Evolutionary conservation across 179 eudicot species (phyloP), one percentile per base, ranked within the genome.

Genomic region (Drosera spatulata): DNA sequence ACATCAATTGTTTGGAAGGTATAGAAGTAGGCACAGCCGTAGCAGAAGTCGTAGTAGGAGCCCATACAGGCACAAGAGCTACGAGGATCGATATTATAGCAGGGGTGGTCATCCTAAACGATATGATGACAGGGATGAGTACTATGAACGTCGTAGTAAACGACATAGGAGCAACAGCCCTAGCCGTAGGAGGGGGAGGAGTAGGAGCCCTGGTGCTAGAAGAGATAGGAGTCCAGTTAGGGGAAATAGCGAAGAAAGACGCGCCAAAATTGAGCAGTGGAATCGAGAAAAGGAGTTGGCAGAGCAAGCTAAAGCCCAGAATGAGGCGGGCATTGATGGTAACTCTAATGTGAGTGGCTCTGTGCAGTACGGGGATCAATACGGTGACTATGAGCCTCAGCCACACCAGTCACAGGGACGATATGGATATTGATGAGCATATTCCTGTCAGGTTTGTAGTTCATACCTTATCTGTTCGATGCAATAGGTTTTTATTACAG

Each of bases 241-340:
- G 69, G 96, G 86, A 73, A 82, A 78, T 66, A 93, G 99, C 62
- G 97, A 74, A 39, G 99, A 93, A 80, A 82, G 99, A 70, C 84
- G 99, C 76, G 99, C 99, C 12, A 89, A 72, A 74, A 93, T 93
- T 66, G 99, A 77, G 69, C 90, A 78, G 58, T 93, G 99, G 99
- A 93, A 89, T 64, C 78, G 82, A 78, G 99, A 93, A 76, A 84
- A 68, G 63, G 96, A 86, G 59, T 75, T 76, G 65, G 73, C 84
- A 53, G 40, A 73, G 66, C 48, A 63, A 61, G 63, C 72, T 63
- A 67, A 66, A 56, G 67, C 66, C 65, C 53, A 53, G 55, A 59
- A 67, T n/a, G 55, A 14, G 55, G 64, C 63, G 55, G 76, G 76
- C 49, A 65, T 54, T 56, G 61, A 52, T 55, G 67, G 60, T 53